Evolutionary conservation across 345 rosid species (phyloP).

Genomic region (Eucalyptus erythrocorys): DNA sequence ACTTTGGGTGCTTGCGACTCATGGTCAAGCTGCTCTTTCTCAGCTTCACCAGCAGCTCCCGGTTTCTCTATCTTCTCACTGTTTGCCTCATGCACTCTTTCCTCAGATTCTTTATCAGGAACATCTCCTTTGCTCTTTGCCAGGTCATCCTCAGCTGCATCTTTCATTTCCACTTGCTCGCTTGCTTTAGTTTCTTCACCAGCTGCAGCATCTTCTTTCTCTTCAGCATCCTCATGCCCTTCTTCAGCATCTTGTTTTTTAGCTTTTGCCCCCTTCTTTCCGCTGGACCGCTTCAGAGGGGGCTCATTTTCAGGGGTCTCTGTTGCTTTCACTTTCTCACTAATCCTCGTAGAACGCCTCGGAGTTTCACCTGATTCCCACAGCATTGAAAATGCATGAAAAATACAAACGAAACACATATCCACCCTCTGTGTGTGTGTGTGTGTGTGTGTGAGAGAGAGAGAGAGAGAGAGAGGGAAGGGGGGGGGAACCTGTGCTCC

Average conservation of each 20-base stretch:
- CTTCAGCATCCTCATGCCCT: background rate
- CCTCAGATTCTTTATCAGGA: background rate
- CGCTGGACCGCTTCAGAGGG: background rate
- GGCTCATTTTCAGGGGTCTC: constrained; percentile 23
- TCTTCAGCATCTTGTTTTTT: background rate
- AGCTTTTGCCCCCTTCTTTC: constrained; percentile 1
- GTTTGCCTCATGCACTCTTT: background rate
- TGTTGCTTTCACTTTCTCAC: constrained; percentile 21
- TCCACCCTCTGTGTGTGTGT: background rate
- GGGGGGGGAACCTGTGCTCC: constrained; percentile 11
- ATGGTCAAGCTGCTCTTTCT: background rate
- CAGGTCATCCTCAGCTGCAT: background rate
- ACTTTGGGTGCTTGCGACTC: background rate
- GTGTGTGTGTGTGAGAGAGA: background rate
- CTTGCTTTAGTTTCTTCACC: background rate
- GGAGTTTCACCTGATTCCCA: constrained; percentile 24
- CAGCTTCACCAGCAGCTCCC: background rate
- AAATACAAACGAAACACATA: background rate
- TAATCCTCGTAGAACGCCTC: constrained; percentile 25
- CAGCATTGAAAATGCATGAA: background rate
- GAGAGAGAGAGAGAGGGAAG: background rate
- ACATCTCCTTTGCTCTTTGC: background rate
- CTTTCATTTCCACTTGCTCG: background rate
- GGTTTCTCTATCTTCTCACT: background rate
- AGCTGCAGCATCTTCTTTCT: background rate